Evolutionary conservation across 129 eudicot genomes (phyloP).

Genomic region (Scalesia atractyloides): DNA sequence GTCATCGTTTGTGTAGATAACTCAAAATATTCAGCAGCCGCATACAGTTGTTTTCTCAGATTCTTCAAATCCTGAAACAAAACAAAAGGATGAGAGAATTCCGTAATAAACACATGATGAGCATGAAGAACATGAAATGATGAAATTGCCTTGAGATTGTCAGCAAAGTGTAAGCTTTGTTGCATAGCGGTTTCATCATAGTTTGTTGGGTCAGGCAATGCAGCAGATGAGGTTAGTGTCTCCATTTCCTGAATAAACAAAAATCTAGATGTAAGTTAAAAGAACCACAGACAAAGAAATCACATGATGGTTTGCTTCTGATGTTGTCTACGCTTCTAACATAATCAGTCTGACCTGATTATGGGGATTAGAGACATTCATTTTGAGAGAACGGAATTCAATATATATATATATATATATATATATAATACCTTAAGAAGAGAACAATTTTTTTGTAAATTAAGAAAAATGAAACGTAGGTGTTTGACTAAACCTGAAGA

Average conservation of each 20-base stretch:
- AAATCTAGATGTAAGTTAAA: too few species aligned
- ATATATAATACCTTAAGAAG: too few species aligned
- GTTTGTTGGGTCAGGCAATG: slow-evolving; percentile 45
- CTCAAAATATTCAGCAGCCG: slow-evolving; percentile 92
- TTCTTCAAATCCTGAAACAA: slow-evolving; percentile 79
- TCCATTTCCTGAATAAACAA: slow-evolving; percentile 35
- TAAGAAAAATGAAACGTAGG: too few species aligned
- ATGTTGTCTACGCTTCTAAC: not conserved
- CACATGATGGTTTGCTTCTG: not conserved
- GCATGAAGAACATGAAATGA: not conserved
- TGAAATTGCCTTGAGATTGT: slow-evolving; percentile 65
- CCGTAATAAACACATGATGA: too few species aligned
- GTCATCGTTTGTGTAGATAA: slow-evolving; percentile 2
- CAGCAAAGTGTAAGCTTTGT: slow-evolving; percentile 71
- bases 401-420: too few species aligned
- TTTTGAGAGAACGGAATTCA: too few species aligned
- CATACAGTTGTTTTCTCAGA: slow-evolving; percentile 71
- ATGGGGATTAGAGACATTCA: slow-evolving; percentile 30
- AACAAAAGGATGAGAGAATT: not conserved
- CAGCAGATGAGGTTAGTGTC: slow-evolving; percentile 38
- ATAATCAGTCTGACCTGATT: slow-evolving; percentile 32
- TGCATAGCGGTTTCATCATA: slow-evolving; percentile 86
- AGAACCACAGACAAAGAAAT: not conserved
- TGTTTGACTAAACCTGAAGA: too few species aligned
- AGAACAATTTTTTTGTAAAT: too few species aligned